Percentiles rank a stretch among this genome's conserved stretches.
These are phyloP conservation scores for Didymellaceae sp. DNA, from an alignment of 2,329 filamentous ascomycete genomes.

Conservation along the genomic window DNA sequence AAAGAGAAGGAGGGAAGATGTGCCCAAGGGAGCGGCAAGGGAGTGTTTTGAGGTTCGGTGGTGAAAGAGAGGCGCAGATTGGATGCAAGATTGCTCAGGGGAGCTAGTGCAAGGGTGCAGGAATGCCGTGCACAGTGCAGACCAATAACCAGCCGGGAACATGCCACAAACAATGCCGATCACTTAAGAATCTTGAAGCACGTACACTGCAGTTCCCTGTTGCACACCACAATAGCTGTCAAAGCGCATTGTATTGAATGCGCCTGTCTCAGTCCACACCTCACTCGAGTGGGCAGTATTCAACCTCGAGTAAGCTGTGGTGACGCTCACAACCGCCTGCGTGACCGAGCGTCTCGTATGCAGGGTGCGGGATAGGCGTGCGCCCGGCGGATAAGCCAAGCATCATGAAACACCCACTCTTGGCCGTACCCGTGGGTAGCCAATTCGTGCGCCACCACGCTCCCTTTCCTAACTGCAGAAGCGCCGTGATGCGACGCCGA, in stretches of 20 bases:
- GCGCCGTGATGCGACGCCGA: conserved; percentile 13
- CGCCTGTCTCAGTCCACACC: conserved; percentile 2
- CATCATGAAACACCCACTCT: conserved; percentile 18
- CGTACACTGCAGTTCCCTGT: conserved; percentile 9
- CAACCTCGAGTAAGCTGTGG: conserved; percentile 8
- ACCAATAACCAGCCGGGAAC: conserved; percentile 12
- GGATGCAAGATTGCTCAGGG: conserved; percentile 26
- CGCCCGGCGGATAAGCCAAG: conserved; percentile 18
- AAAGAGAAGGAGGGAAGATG: conserved; percentile 20
- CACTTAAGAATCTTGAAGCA: conserved; percentile 9
- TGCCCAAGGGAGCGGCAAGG: conserved; percentile 33
- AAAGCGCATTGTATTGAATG: not conserved
- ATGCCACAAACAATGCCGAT: conserved; percentile 30
- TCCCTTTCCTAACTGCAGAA: conserved; percentile 8
- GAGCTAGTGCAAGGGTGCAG: conserved; percentile 21
- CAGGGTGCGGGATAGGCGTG: conserved; percentile 26
- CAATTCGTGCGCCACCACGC: conserved; percentile 17
- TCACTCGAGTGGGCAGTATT: conserved; percentile 6
- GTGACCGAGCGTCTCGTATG: conserved; percentile 19
- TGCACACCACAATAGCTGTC: not conserved
- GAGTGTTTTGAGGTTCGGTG: conserved; percentile 34
- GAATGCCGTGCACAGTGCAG: conserved; percentile 20
- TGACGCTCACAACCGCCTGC: conserved; percentile 18
- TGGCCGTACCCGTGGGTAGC: conserved; percentile 8
- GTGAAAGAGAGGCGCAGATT: conserved; percentile 37